Percentiles rank a stretch among this genome's conserved stretches.
Conservation (phyloP, 1,139 yeast species). For the Yamadazyma pseudoaaseri region DNA sequence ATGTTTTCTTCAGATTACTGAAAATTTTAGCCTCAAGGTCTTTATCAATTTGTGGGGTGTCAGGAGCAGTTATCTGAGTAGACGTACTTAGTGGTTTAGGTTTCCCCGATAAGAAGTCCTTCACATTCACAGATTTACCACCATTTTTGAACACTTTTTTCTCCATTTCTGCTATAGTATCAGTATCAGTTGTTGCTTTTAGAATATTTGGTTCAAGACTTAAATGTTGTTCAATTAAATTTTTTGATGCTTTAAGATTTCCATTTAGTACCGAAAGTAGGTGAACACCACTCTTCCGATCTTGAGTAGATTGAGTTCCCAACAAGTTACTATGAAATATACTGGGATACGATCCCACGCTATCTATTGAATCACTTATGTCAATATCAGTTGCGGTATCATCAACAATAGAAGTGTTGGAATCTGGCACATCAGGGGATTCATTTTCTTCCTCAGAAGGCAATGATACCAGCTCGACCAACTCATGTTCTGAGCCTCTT, state of each 20-base stretch:
- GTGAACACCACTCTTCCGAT: background rate
- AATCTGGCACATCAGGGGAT: too few species aligned
- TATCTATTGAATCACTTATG: background rate
- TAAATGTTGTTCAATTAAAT: too few species aligned
- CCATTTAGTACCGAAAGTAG: background rate
- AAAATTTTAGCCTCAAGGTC: constrained; percentile 20
- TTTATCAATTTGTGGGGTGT: too few species aligned
- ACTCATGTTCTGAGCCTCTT: constrained; percentile 3
- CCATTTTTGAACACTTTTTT: constrained; percentile 24
- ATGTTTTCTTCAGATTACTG: constrained; percentile 20
- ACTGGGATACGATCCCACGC: background rate
- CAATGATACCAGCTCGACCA: constrained; percentile 4
- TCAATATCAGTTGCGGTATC: background rate
- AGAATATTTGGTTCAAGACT: too few species aligned
- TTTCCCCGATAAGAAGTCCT: constrained; percentile 21
- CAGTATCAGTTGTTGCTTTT: background rate
- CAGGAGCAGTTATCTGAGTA: background rate
- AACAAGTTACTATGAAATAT: background rate
- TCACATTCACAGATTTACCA: constrained; percentile 28
- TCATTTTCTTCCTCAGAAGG: too few species aligned
- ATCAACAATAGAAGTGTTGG: too few species aligned
- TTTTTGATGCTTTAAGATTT: too few species aligned
- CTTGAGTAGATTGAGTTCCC: background rate
- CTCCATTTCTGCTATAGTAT: constrained; percentile 21
- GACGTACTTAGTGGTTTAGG: too few species aligned